Conservation (phyloP, 2,329 filamentous ascomycete species). For the Aspergillus candidus region DNA sequence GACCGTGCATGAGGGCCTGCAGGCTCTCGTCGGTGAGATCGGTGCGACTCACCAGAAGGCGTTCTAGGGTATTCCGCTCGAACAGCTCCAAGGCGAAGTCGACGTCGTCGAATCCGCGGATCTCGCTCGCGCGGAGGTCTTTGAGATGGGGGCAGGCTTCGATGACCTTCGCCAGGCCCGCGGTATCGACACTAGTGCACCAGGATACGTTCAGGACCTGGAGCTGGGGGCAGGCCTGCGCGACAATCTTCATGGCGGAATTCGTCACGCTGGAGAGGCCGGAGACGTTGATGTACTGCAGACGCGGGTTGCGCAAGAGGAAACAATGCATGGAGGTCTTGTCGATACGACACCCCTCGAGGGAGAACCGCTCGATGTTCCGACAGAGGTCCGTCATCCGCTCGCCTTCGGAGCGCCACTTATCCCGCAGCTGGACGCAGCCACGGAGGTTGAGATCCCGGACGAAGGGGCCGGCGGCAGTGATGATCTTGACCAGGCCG, state of each 20-base stretch:
- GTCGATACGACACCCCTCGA: slow-evolving; percentile 86
- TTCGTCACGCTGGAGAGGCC: slow-evolving; percentile 72
- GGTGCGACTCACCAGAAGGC: slow-evolving; percentile 71
- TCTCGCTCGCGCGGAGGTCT: slow-evolving; percentile 76
- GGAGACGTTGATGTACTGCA: slow-evolving; percentile 81
- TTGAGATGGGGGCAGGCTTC: slow-evolving; percentile 65
- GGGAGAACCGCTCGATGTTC: slow-evolving; percentile 79
- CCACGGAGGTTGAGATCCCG: slow-evolving; percentile 85
- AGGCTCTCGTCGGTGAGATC: slow-evolving; percentile 72
- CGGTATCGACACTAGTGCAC: slow-evolving; percentile 79
- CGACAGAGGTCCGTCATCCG: slow-evolving; percentile 71
- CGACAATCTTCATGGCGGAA: slow-evolving; percentile 77
- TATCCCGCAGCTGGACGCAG: slow-evolving; percentile 80
- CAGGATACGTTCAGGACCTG: slow-evolving; percentile 85
- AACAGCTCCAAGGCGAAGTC: slow-evolving; percentile 71
- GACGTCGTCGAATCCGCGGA: slow-evolving; percentile 69
- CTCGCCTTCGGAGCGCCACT: slow-evolving; percentile 64
- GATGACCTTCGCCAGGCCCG: slow-evolving; percentile 67
- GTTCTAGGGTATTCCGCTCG: slow-evolving; percentile 71
- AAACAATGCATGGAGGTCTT: slow-evolving; percentile 70
- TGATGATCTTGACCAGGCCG: slow-evolving; percentile 77
- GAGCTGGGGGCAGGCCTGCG: slow-evolving; percentile 72
- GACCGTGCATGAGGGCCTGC: slow-evolving; percentile 66
- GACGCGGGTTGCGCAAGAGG: slow-evolving; percentile 67
- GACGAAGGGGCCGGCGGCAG: slow-evolving; percentile 79